Evolutionary conservation across 2,329 filamentous ascomycete species (phyloP).

Genomic region (Albifimbria verrucaria): DNA sequence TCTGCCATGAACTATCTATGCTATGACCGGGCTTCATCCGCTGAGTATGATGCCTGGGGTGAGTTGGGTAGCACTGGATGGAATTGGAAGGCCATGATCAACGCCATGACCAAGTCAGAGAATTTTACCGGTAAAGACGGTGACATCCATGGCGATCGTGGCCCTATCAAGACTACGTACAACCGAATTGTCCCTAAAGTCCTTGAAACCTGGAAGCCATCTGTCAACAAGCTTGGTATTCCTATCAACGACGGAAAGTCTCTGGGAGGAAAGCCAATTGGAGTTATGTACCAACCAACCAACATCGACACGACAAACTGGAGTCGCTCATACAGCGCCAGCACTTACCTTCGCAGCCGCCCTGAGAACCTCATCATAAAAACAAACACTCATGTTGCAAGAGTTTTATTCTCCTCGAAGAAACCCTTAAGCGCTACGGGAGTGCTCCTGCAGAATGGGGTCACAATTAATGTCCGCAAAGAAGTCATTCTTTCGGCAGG

Average conservation of each 20-base stretch:
- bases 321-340: slow-evolving; percentile 42
- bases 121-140: slow-evolving; percentile 19
- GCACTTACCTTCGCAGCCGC: slow-evolving; percentile 37
- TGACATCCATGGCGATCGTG: slow-evolving; percentile 14
- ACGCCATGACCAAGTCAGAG: slow-evolving; percentile 25
- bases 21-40: slow-evolving; percentile 31
- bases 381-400: slow-evolving; percentile 19
- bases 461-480: background rate
- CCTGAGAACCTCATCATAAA: slow-evolving; percentile 31
- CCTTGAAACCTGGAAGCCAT: slow-evolving; percentile 37
- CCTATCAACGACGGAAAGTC: slow-evolving; percentile 30
- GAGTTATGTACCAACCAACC: slow-evolving; percentile 42
- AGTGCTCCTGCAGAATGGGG: background rate
- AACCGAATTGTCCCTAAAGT: slow-evolving; percentile 41
- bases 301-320: slow-evolving; percentile 40
- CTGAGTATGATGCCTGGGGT: slow-evolving; percentile 35
- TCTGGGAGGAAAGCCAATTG: slow-evolving; percentile 40
- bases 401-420: background rate
- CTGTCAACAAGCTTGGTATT: slow-evolving; percentile 34
- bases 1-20: slow-evolving; percentile 42
- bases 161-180: slow-evolving; percentile 21
- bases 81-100: slow-evolving; percentile 33
- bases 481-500: background rate
- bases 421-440: background rate
- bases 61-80: slow-evolving; percentile 34